Percentiles rank a stretch among this genome's conserved stretches.
Evolutionary conservation across 441 rosid genomes (phyloP).

Genomic region (Erodium moschatum): DNA sequence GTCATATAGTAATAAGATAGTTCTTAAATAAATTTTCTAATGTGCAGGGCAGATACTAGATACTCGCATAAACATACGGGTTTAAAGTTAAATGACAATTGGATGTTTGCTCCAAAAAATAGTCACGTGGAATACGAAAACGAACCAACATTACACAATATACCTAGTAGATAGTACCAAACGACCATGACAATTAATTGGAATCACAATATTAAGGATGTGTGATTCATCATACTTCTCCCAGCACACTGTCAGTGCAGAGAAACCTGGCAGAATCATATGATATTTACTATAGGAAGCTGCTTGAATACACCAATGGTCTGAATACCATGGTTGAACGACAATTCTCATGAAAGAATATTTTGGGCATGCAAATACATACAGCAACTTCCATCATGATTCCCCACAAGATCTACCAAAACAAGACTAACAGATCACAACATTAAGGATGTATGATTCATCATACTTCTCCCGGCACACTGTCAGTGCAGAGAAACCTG

Average conservation of each 20-base stretch:
- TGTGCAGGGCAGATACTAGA: no score
- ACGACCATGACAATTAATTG: not conserved
- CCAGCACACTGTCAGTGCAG: slow-evolving; percentile 97
- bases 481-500: slow-evolving; percentile 98
- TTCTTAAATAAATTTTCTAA: no score
- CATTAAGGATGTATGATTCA: slow-evolving; percentile 55
- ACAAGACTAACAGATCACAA: not conserved
- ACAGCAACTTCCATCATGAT: slow-evolving; percentile 48
- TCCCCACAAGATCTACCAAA: not conserved
- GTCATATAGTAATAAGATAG: not conserved
- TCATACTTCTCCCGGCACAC: slow-evolving; percentile 99
- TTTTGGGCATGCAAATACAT: slow-evolving; percentile 6
- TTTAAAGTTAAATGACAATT: no score
- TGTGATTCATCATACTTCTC: slow-evolving; percentile 97
- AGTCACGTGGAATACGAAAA: not conserved
- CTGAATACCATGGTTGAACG: slow-evolving; percentile 43
- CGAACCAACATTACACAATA: not conserved
- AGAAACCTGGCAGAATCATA: slow-evolving; percentile 86
- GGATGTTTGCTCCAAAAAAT: not conserved
- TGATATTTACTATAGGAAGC: slow-evolving; percentile 59
- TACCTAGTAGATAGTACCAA: not conserved
- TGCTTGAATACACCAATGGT: slow-evolving; percentile 42
- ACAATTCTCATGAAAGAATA: slow-evolving; percentile 18
- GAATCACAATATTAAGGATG: slow-evolving; percentile 25
- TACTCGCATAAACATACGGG: no score